Evolutionary conservation across 2,329 filamentous ascomycete species (phyloP).

Genomic region (Botrytis sinoallii): DNA sequence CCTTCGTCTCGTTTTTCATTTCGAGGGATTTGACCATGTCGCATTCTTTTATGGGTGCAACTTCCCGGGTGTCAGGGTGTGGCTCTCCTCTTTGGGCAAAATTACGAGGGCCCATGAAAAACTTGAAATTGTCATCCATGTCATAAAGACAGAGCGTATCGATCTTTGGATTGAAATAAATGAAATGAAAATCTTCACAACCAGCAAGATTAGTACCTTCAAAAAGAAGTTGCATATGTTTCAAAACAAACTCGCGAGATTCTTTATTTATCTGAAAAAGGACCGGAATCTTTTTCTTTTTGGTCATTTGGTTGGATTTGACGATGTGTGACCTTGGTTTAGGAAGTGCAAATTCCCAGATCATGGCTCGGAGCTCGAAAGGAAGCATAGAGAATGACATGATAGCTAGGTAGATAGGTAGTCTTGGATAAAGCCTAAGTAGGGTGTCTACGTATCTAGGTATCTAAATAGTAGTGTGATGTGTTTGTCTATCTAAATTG

Average conservation of each 20-base stretch:
- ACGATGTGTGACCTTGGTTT: neutral
- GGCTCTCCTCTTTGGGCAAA: too few relatives aligned
- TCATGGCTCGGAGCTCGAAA: neutral
- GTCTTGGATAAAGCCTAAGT: neutral
- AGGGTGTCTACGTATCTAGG: neutral
- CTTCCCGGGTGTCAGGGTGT: too few relatives aligned
- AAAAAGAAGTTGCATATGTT: neutral
- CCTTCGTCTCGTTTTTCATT: too few relatives aligned
- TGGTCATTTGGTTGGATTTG: neutral
- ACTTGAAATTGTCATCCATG: accelerated
- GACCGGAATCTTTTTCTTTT: neutral
- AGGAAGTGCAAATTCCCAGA: neutral
- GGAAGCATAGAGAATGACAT: neutral
- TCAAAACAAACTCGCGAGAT: neutral
- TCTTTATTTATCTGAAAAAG: neutral
- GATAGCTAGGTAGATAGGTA: neutral
- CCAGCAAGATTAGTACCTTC: neutral
- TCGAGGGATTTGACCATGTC: neutral
- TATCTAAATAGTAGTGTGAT: neutral
- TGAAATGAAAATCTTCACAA: neutral
- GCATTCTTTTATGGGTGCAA: neutral
- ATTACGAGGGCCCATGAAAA: neutral
- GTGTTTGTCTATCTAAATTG: neutral
- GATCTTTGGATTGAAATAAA: neutral
- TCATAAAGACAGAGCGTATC: neutral